These are phyloP conservation scores for Fusarium piperis DNA, from an alignment of 2,329 filamentous ascomycete species.

Conservation along the genomic window DNA sequence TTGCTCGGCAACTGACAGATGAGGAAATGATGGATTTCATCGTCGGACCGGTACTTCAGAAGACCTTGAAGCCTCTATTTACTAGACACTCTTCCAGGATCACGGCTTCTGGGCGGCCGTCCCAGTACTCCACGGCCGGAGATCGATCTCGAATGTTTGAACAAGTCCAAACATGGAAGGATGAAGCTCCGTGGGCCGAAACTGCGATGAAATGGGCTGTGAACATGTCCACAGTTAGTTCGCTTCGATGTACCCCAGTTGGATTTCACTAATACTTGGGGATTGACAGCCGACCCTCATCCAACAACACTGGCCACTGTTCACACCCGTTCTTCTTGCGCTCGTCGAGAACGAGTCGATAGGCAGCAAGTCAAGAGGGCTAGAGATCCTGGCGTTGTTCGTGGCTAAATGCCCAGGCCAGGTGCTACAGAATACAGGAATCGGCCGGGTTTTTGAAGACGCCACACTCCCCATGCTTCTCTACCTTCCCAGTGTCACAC, in stretches of 20 bases:
- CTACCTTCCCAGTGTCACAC: slow-evolving; percentile 80
- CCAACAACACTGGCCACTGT: slow-evolving; percentile 70
- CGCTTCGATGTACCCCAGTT: background rate
- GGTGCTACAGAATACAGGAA: slow-evolving; percentile 69
- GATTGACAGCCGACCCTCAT: slow-evolving; percentile 53
- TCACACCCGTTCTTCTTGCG: slow-evolving; percentile 75
- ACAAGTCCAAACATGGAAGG: slow-evolving; percentile 38
- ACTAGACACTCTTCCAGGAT: slow-evolving; percentile 59
- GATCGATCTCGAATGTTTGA: background rate
- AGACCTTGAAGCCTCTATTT: slow-evolving; percentile 75
- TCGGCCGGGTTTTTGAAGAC: slow-evolving; percentile 74
- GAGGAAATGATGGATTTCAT: slow-evolving; percentile 52
- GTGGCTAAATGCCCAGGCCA: slow-evolving; percentile 62
- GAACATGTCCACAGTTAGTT: slow-evolving; percentile 57
- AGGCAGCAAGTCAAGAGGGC: slow-evolving; percentile 63
- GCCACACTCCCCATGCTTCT: slow-evolving; percentile 77
- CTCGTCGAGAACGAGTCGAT: slow-evolving; percentile 72
- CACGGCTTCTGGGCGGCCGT: slow-evolving; percentile 44
- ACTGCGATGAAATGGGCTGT: slow-evolving; percentile 64
- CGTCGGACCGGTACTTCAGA: slow-evolving; percentile 66
- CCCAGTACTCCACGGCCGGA: slow-evolving; percentile 30
- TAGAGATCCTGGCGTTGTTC: slow-evolving; percentile 63
- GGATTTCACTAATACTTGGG: background rate
- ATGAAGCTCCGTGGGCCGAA: slow-evolving; percentile 27
- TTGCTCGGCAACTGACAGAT: slow-evolving; percentile 42